Conservation (phyloP, 2,329 filamentous ascomycete genomes). For the Neurospora sp. region DNA sequence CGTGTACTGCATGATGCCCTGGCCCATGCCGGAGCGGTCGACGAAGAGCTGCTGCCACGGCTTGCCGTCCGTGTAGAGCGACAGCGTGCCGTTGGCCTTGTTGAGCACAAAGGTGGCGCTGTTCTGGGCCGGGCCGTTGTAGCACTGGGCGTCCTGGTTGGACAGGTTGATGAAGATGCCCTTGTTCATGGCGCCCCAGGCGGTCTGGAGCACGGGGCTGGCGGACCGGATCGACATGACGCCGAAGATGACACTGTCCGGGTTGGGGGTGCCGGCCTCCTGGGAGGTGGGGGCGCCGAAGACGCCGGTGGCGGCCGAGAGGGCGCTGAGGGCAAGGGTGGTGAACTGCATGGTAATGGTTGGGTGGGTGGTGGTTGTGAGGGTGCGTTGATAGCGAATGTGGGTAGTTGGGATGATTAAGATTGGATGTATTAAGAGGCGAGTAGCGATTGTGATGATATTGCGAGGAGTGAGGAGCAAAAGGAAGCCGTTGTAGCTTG, state of each 20-base stretch:
- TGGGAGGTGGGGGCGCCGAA: slow-evolving; percentile 21
- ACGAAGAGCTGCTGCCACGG: slow-evolving; percentile 39
- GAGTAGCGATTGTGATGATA: neutral
- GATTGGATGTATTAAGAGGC: neutral
- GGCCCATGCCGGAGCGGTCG: slow-evolving; percentile 49
- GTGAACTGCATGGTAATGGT: slow-evolving; percentile 30
- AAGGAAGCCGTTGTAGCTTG: neutral
- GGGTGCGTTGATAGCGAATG: neutral
- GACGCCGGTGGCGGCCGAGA: slow-evolving; percentile 20
- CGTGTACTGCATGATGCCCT: slow-evolving; percentile 43
- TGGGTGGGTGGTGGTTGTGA: slow-evolving; percentile 1
- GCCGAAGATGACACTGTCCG: slow-evolving; percentile 30
- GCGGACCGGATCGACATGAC: slow-evolving; percentile 40
- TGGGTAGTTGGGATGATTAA: neutral
- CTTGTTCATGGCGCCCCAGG: slow-evolving; percentile 33
- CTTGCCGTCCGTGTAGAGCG: slow-evolving; percentile 33
- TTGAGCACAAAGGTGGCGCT: slow-evolving; percentile 41
- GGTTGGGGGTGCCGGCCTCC: slow-evolving; percentile 16
- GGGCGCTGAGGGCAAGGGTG: slow-evolving; percentile 48
- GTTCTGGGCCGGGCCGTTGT: slow-evolving; percentile 25
- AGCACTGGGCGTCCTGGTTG: slow-evolving; percentile 39
- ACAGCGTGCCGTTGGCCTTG: slow-evolving; percentile 29
- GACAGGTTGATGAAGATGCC: slow-evolving; percentile 34
- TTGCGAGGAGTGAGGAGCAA: neutral
- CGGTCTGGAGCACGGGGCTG: slow-evolving; percentile 35